Evolutionary conservation across 805 yeast species (phyloP).

Genomic region (Starmerella riodocensis): DNA sequence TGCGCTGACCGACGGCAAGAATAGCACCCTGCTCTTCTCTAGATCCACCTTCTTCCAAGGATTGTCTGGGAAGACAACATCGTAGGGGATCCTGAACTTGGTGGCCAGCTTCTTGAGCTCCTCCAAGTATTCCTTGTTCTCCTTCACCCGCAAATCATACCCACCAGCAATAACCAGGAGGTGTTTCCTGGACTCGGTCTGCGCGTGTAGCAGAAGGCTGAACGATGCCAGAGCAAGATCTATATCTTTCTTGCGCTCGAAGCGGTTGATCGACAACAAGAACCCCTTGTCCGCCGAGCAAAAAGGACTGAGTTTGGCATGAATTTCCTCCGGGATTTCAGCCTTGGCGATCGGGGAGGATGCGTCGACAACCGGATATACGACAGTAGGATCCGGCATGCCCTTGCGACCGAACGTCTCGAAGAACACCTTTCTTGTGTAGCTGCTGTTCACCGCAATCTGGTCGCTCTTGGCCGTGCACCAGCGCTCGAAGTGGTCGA

Average conservation of each 20-base stretch:
- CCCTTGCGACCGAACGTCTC: slow-evolving; percentile 39
- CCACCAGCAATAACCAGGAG: slow-evolving; percentile 80
- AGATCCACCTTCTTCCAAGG: slow-evolving; percentile 13
- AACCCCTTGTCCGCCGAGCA: slow-evolving; percentile 9
- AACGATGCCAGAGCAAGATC: slow-evolving; percentile 64
- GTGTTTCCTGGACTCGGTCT: slow-evolving; percentile 26
- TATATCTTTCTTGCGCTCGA: slow-evolving; percentile 74
- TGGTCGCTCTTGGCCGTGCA: slow-evolving; percentile 64
- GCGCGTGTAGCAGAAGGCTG: slow-evolving; percentile 31
- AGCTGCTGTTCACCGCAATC: slow-evolving; percentile 76
- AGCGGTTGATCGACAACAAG: slow-evolving; percentile 72
- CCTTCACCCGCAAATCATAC: slow-evolving; percentile 60
- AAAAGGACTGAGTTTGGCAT: background rate
- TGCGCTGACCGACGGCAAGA: slow-evolving; percentile 69
- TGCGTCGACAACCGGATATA: slow-evolving; percentile 68
- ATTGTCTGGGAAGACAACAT: slow-evolving; percentile 30
- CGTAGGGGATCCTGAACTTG: slow-evolving; percentile 33
- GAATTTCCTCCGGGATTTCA: slow-evolving; percentile 3
- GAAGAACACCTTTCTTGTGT: slow-evolving; percentile 59
- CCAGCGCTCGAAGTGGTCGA: slow-evolving; percentile 72
- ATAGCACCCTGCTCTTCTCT: slow-evolving; percentile 39
- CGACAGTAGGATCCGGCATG: slow-evolving; percentile 36
- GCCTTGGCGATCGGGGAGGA: slow-evolving; percentile 15
- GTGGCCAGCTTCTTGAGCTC: slow-evolving; percentile 44
- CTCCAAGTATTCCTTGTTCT: slow-evolving; percentile 58